phyloP scores from a whole-genome alignment of 1,284 basidiomycete species.

The Leccinum angustisporum region DNA sequence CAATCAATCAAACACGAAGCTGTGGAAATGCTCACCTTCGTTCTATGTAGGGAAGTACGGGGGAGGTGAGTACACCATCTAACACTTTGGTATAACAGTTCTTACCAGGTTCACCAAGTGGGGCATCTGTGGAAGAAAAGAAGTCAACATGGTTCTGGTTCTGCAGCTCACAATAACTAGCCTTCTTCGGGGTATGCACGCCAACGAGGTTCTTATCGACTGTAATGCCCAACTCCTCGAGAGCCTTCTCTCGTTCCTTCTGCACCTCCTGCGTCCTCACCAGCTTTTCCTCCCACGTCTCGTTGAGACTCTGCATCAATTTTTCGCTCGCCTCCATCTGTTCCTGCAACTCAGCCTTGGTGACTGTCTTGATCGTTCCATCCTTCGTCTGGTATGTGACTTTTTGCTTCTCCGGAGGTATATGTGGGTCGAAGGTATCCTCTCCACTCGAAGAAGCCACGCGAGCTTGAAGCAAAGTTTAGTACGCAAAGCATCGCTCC shows the following conservation, averaged over 20 bases:
- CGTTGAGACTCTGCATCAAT: slow-evolving; percentile 93
- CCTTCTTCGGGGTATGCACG: slow-evolving; percentile 98
- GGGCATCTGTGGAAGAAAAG: slow-evolving; percentile 63
- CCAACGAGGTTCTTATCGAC: slow-evolving; percentile 96
- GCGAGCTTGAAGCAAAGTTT: slow-evolving; percentile 50
- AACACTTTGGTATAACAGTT: slow-evolving; percentile 22
- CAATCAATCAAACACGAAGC: slow-evolving; percentile 10
- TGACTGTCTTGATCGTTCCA: slow-evolving; percentile 92
- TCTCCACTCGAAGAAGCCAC: slow-evolving; percentile 67
- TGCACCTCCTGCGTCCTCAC: slow-evolving; percentile 91
- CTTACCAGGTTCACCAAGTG: slow-evolving; percentile 91
- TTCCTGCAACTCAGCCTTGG: slow-evolving; percentile 95
- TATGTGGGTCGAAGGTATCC: slow-evolving; percentile 81
- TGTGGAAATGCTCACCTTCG: slow-evolving; percentile 55
- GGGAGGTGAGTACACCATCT: slow-evolving; percentile 18
- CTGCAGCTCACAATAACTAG: slow-evolving; percentile 30
- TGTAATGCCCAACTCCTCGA: slow-evolving; percentile 96
- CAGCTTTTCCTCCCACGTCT: slow-evolving; percentile 99
- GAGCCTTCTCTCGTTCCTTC: slow-evolving; percentile 92
- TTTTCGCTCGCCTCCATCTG: slow-evolving; percentile 97
- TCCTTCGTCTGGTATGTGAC: slow-evolving; percentile 94
- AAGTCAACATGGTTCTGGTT: slow-evolving; percentile 13
- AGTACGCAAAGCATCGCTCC: slow-evolving; percentile 8
- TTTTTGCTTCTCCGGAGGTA: slow-evolving; percentile 94
- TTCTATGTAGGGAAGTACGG: slow-evolving; percentile 52